Evolutionary conservation across 1,284 basidiomycete genomes (phyloP), one percentile per base, ranked within the genome.

Genomic region (Rhizopogon parksii): DNA sequence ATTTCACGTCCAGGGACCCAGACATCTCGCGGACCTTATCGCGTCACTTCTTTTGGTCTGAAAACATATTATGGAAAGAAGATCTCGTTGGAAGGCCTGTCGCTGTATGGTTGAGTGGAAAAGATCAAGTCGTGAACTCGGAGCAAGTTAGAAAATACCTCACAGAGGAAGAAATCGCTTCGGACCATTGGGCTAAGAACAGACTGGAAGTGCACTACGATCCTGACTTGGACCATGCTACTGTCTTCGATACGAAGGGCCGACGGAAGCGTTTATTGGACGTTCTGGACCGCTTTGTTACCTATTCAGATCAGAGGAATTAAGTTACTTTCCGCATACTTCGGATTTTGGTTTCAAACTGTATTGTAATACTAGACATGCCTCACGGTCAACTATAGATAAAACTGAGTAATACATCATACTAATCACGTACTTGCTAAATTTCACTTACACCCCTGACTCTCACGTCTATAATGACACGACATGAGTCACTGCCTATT

Each of bases 31-130:
- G 79, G 6, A 73, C 78, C 24, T 70, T 85, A 9, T 68, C 73
- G 7, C 67, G 83, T 2, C 73, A 80, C 47, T 84, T 85, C 60
- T 85, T 83, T 60, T 85, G 83, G 83, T 62, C 71, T 19, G 76
- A 84, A 59, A 80, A 76, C 37, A 68, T 80, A 4, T 56, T 85
- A 14, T 85, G 80, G 76, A 75, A 69, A 56, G 80, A 81, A 42
- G 83, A 84, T 46, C 54, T 85, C 3, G 58, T 46, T 2, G 69
- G 59, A 6, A 56, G 47, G 49, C 47, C 49, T 6, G 48, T 76
- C 1, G 68, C 70, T 2, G 72, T 85, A 2, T 68, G 74, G 25
- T 60, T 85, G 32, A 72, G 75, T 24, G 81, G 75, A 7, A 59
- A 64, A 42, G 83, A 85, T 58, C 82, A 83, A 62, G 75, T 85